Conservation (phyloP, 352 stramenopile species). For the Pythium vanterpoolii region DNA sequence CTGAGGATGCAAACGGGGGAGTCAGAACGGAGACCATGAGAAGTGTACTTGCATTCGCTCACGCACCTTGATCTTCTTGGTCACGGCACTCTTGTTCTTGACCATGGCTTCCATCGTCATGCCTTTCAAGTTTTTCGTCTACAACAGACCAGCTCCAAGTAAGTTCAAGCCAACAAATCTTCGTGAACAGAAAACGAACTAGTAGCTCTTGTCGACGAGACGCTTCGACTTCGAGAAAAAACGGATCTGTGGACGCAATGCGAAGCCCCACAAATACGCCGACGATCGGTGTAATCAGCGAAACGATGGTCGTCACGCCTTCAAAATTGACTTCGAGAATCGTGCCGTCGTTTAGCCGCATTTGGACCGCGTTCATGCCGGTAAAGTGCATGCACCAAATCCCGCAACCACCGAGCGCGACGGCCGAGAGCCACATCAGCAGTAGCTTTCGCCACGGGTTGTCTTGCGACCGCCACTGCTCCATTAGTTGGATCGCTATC, state of each 20-base stretch:
- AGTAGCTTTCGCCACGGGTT: constrained; percentile 35
- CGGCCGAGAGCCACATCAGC: constrained; percentile 37
- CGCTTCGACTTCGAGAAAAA: constrained; percentile 66
- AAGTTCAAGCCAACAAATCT: neutral
- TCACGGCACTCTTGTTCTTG: constrained; percentile 39
- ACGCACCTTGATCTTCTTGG: constrained; percentile 42
- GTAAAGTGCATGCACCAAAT: constrained; percentile 81
- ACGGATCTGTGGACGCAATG: constrained; percentile 56
- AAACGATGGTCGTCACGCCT: constrained; percentile 46
- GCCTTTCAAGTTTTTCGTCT: constrained; percentile 38
- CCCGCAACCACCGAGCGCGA: constrained; percentile 57
- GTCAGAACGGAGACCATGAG: too few relatives aligned
- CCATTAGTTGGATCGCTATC: constrained; percentile 65
- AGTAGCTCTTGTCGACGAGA: constrained; percentile 48
- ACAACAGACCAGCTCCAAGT: neutral
- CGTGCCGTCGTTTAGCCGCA: constrained; percentile 39
- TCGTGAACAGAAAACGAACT: neutral
- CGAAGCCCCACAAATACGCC: constrained; percentile 59
- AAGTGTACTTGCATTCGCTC: constrained; percentile 3
- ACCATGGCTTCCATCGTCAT: constrained; percentile 48
- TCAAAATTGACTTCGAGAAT: constrained; percentile 54
- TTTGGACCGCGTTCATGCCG: constrained; percentile 56
- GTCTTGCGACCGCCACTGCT: constrained; percentile 53
- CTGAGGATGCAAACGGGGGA: neutral
- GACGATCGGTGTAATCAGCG: constrained; percentile 47